phyloP scores from a whole-genome alignment of 768 basidiomycete species.

The Dioszegia hungarica region DNA sequence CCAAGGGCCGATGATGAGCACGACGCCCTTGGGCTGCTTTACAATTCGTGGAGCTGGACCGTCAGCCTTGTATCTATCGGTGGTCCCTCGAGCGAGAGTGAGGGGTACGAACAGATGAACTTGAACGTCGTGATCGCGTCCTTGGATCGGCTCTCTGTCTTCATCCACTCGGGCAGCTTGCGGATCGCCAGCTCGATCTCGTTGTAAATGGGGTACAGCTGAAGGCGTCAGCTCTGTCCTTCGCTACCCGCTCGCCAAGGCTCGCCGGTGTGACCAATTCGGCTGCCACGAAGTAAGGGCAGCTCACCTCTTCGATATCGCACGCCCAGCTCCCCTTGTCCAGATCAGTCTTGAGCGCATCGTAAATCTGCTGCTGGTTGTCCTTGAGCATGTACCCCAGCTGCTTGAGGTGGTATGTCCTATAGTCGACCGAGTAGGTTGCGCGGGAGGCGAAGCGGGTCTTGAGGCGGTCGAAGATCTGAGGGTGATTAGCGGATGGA shows the following conservation, averaged over 20 bases:
- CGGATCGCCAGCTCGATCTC: conserved; percentile 44
- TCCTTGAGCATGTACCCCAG: conserved; percentile 47
- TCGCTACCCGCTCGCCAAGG: too few species aligned
- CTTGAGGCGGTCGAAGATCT: conserved; percentile 24
- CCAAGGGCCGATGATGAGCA: conserved; percentile 46
- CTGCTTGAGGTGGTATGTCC: conserved; percentile 46
- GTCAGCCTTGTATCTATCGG: conserved; percentile 2
- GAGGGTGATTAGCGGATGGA: neutral
- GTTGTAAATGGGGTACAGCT: conserved; percentile 31
- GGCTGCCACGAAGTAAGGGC: neutral
- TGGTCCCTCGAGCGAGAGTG: neutral
- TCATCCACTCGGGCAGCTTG: conserved; percentile 42
- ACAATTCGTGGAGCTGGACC: conserved; percentile 30
- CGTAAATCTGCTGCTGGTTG: conserved; percentile 34
- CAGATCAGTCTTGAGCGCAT: conserved; percentile 39
- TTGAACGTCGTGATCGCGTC: conserved; percentile 43
- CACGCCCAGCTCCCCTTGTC: conserved; percentile 34
- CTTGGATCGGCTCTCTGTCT: conserved; percentile 30
- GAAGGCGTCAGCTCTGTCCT: neutral
- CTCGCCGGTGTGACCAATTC: too few species aligned
- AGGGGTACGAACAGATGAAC: conserved; percentile 35
- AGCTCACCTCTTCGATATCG: conserved; percentile 36
- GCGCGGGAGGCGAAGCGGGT: conserved; percentile 19
- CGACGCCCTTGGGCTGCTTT: conserved; percentile 47
- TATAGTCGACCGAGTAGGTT: conserved; percentile 31